phyloP scores from a whole-genome alignment of 2,329 filamentous ascomycete species.

The Penicillium italicum region DNA sequence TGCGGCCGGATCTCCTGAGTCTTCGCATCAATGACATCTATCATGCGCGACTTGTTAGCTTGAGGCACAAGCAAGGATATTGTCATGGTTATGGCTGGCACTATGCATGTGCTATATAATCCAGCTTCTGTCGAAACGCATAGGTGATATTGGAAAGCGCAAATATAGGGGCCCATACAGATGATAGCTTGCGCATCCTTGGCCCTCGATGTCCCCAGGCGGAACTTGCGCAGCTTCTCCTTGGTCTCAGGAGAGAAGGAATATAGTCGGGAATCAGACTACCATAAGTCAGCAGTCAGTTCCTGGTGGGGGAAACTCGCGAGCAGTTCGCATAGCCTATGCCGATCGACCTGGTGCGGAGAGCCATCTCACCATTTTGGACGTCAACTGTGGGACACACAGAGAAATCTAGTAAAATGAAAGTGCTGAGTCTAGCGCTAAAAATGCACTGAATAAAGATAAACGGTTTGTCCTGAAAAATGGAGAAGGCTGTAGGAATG shows the following conservation, averaged over 20 bases:
- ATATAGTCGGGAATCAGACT: slow-evolving; percentile 85
- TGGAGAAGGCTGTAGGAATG: slow-evolving; percentile 5
- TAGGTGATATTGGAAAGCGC: neutral
- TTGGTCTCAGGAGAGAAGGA: slow-evolving; percentile 89
- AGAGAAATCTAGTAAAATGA: neutral
- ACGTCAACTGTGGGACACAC: neutral
- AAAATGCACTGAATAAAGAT: neutral
- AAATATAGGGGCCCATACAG: slow-evolving; percentile 60
- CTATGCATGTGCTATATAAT: neutral
- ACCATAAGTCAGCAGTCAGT: slow-evolving; percentile 3
- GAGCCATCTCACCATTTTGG: slow-evolving; percentile 5
- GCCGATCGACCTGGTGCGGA: neutral
- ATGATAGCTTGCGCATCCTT: slow-evolving; percentile 88
- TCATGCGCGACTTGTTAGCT: slow-evolving; percentile 11
- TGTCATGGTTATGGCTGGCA: neutral
- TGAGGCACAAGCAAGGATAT: neutral
- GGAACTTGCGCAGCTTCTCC: slow-evolving; percentile 89
- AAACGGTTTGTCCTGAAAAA: neutral
- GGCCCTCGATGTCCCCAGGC: slow-evolving; percentile 80
- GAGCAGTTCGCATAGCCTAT: neutral
- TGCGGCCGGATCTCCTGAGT: slow-evolving; percentile 85
- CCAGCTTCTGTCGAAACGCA: neutral
- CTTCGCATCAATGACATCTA: slow-evolving; percentile 86
- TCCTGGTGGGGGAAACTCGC: neutral
- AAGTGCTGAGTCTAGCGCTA: neutral